Evolutionary conservation across 345 rosid species (phyloP).

Genomic region (Citrus hindsii): DNA sequence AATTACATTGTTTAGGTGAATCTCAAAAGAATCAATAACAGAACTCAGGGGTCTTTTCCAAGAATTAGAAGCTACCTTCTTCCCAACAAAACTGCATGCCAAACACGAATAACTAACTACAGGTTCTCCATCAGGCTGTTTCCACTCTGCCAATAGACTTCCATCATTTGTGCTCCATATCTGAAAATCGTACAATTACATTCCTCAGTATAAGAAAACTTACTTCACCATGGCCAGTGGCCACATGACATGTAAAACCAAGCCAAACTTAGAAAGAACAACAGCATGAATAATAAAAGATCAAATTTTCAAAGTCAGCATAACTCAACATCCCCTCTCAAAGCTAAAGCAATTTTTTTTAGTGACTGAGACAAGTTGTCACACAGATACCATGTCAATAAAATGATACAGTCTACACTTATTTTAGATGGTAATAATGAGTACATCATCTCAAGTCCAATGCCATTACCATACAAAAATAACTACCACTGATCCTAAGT

Average conservation of each 20-base stretch:
- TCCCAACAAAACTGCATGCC: conserved; percentile 29
- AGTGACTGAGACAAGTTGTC: background rate
- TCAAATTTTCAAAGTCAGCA: background rate
- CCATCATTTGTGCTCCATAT: conserved; percentile 43
- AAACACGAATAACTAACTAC: conserved; percentile 27
- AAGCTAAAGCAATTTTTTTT: background rate
- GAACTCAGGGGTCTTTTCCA: background rate
- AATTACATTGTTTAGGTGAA: background rate
- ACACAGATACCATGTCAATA: background rate
- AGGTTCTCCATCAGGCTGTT: conserved; percentile 20
- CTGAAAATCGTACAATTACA: conserved; percentile 13
- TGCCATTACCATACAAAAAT: background rate
- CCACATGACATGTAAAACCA: background rate
- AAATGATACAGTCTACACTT: background rate
- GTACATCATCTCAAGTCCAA: background rate
- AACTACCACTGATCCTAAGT: background rate
- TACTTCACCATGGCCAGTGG: background rate
- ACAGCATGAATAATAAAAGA: background rate
- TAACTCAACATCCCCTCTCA: background rate
- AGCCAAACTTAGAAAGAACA: background rate
- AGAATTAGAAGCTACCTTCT: conserved; percentile 27
- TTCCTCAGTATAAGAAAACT: background rate
- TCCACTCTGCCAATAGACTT: conserved; percentile 35
- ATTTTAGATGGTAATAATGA: background rate
- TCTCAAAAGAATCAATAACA: background rate